phyloP scores from a whole-genome alignment of 2,329 filamentous ascomycete species.

The Setomelanomma holmii region DNA sequence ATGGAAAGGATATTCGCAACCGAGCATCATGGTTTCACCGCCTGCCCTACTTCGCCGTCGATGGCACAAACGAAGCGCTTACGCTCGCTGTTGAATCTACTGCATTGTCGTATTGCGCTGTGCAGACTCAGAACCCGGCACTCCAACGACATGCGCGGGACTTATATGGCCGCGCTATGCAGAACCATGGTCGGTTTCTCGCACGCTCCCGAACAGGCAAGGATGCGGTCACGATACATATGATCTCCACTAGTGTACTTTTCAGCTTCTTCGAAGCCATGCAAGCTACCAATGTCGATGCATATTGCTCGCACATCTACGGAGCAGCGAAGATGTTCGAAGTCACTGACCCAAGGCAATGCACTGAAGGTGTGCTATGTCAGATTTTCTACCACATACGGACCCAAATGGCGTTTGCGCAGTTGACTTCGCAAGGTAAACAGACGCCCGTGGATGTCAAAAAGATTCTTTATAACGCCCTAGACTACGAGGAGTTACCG shows the following conservation, averaged over 20 bases:
- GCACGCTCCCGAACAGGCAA: conserved; percentile 7
- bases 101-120: conserved; percentile 35
- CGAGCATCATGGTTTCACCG: conserved; percentile 37
- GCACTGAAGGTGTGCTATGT: conserved; percentile 32
- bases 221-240: conserved; percentile 33
- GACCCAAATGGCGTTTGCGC: conserved; percentile 33
- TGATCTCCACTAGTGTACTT: conserved; percentile 40
- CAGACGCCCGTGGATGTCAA: conserved; percentile 8
- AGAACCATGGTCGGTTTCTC: conserved; percentile 24
- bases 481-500: conserved; percentile 31
- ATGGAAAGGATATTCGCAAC: conserved; percentile 32
- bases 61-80: conserved; percentile 33
- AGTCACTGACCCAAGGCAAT: conserved; percentile 32
- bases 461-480: conserved; percentile 25
- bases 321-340: conserved; percentile 40
- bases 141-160: conserved; percentile 28
- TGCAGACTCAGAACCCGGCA: conserved; percentile 25
- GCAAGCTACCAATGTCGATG: conserved; percentile 34
- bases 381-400: conserved; percentile 42
- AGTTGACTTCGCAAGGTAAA: conserved; percentile 18
- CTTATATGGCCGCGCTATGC: conserved; percentile 38
- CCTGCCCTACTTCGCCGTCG: conserved; percentile 28
- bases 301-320: conserved; percentile 38
- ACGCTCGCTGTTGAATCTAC: conserved; percentile 36
- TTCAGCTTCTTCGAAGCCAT: conserved; percentile 43